Conservation (phyloP, 2,329 filamentous ascomycete genomes). For the Fusarium virguliforme region DNA sequence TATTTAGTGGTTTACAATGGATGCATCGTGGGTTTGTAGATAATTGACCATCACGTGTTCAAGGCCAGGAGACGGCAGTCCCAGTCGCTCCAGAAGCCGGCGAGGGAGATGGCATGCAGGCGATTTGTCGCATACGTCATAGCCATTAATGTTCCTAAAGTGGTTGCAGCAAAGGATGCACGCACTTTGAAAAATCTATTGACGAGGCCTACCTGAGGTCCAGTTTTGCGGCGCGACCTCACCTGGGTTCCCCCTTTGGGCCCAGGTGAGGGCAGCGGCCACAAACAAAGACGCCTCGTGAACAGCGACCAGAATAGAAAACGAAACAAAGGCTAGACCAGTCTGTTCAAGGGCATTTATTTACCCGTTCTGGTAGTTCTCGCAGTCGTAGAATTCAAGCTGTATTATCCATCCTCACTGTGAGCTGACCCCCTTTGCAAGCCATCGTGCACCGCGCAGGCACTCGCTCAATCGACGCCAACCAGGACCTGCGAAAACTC, state of each 20-base stretch:
- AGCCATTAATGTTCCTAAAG: background rate
- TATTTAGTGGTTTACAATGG: slow-evolving; percentile 3
- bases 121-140: background rate
- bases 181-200: background rate
- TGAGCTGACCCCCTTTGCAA: background rate
- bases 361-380: background rate
- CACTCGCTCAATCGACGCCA: background rate
- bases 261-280: background rate
- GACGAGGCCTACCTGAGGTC: background rate
- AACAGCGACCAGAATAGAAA: background rate
- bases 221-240: background rate
- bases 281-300: background rate
- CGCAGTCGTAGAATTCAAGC: background rate
- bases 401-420: background rate
- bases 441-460: background rate
- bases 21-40: slow-evolving; percentile 1
- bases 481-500: slow-evolving; percentile 12
- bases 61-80: background rate
- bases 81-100: background rate
- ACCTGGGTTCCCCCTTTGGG: background rate
- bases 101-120: background rate
- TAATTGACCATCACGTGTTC: slow-evolving; percentile 1
- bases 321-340: background rate
- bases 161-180: background rate
- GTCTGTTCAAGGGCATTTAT: background rate